phyloP scores from a whole-genome alignment of 139 green algal species.

The Coelastrella sp. region DNA sequence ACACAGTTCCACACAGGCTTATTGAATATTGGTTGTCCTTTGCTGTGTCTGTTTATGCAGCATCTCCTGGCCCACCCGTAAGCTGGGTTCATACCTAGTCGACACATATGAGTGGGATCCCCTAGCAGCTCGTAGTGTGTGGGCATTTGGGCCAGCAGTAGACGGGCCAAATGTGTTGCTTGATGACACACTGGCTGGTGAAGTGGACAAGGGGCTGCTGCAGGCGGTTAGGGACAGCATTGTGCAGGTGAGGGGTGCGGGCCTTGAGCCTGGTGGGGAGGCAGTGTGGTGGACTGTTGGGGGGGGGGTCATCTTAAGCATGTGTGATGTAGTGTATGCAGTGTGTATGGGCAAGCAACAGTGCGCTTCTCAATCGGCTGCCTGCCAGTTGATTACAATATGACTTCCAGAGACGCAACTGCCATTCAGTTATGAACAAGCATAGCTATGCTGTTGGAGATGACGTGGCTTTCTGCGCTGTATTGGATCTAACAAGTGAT shows the following conservation, averaged over 20 bases:
- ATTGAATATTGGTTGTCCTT: not conserved
- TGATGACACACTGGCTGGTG: constrained; percentile 94
- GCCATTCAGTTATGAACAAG: no score
- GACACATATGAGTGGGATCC: constrained; percentile 97
- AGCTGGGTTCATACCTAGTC: constrained; percentile 32
- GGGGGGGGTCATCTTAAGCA: not conserved
- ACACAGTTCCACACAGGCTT: not conserved
- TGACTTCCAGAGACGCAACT: no score
- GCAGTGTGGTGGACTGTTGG: no score
- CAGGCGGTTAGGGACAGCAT: constrained; percentile 85
- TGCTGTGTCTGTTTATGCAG: constrained; percentile 6
- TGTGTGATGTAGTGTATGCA: no score
- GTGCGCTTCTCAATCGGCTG: no score
- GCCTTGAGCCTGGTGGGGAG: no score
- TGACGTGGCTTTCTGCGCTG: no score
- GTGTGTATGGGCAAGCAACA: no score
- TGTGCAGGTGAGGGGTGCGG: constrained; percentile 75
- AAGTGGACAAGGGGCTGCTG: constrained; percentile 96
- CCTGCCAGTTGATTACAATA: no score
- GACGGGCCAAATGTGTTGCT: constrained; percentile 94
- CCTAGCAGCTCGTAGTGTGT: constrained; percentile 93
- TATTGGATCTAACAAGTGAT: no score
- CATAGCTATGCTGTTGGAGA: no score
- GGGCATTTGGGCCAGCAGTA: constrained; percentile 96
- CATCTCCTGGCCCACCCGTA: constrained; percentile 36